A percentile compares a stretch with the other conserved stretches of the same genome.
Evolutionary conservation across 805 yeast genomes (phyloP).

Genomic region (Cyberlindnera maclurae): DNA sequence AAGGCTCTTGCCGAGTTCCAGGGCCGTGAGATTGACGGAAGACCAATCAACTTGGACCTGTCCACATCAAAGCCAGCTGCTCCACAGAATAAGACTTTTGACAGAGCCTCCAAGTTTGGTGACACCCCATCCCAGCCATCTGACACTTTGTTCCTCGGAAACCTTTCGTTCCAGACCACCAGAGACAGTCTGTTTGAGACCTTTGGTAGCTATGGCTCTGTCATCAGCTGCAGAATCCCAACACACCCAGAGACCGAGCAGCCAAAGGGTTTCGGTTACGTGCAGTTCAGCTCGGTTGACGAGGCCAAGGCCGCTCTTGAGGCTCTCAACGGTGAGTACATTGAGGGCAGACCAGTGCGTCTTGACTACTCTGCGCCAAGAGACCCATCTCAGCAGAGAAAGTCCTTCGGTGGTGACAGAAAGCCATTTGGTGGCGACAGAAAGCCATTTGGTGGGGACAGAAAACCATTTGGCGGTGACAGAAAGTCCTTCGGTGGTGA

Average conservation of each 20-base stretch:
- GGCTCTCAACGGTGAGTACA: slow-evolving; percentile 80
- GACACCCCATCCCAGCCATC: slow-evolving; percentile 89
- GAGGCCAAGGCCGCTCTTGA: slow-evolving; percentile 87
- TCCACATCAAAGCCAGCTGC: slow-evolving; percentile 76
- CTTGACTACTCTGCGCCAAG: slow-evolving; percentile 92
- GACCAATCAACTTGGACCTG: slow-evolving; percentile 90
- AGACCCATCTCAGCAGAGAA: slow-evolving; percentile 36
- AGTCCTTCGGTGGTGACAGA: slow-evolving; percentile 25
- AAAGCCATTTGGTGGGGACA: slow-evolving; percentile 30
- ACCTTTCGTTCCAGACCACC: slow-evolving; percentile 84
- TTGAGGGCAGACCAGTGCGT: slow-evolving; percentile 91
- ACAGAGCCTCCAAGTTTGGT: slow-evolving; percentile 86
- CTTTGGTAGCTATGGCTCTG: slow-evolving; percentile 74
- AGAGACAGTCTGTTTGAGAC: slow-evolving; percentile 69
- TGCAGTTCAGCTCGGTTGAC: slow-evolving; percentile 79
- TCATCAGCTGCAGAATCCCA: slow-evolving; percentile 89
- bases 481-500: slow-evolving; percentile 31
- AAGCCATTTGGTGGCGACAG: slow-evolving; percentile 28
- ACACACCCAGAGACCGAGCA: slow-evolving; percentile 98
- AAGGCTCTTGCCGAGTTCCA: slow-evolving; percentile 79
- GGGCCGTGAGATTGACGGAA: slow-evolving; percentile 94
- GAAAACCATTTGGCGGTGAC: slow-evolving; percentile 31
- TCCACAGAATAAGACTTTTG: slow-evolving; percentile 44
- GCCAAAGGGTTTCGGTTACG: slow-evolving; percentile 98
- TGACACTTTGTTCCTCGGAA: slow-evolving; percentile 94